These are phyloP conservation scores for Hypoxylon fuscum DNA, from an alignment of 495 filamentous ascomycete species.

Conservation along the genomic window DNA sequence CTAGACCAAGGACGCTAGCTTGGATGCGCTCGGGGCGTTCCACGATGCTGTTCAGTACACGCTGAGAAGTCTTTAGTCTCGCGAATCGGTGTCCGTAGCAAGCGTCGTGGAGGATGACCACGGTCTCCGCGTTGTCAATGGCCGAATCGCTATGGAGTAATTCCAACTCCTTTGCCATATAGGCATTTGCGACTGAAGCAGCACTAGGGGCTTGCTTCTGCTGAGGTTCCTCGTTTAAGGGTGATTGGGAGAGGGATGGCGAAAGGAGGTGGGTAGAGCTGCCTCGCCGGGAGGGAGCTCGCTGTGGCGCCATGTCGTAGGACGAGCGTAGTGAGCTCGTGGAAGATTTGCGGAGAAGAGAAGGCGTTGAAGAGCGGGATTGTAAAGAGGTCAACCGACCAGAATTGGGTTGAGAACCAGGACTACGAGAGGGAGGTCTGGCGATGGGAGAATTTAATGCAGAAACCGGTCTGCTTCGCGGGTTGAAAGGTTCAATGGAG, in stretches of 20 bases:
- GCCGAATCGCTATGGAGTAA: conserved; percentile 64
- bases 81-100: conserved; percentile 94
- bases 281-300: conserved; percentile 54
- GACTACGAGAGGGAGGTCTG: conserved; percentile 56
- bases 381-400: conserved; percentile 37
- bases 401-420: conserved; percentile 57
- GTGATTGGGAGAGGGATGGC: conserved; percentile 48
- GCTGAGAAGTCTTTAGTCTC: conserved; percentile 75
- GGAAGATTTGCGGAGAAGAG: conserved; percentile 61
- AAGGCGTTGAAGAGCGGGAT: conserved; percentile 60
- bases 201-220: conserved; percentile 64
- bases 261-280: conserved; percentile 60
- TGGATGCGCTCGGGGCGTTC: conserved; percentile 93
- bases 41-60: conserved; percentile 76
- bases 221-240: conserved; percentile 49
- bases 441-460: conserved; percentile 47
- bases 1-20: conserved; percentile 80
- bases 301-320: conserved; percentile 50
- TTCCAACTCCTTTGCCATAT: conserved; percentile 75
- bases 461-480: no score
- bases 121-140: conserved; percentile 64
- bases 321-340: conserved; percentile 63
- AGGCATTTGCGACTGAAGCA: conserved; percentile 70
- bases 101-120: conserved; percentile 88
- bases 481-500: conserved; percentile 8